Percentiles rank a stretch among this genome's conserved stretches.
Conservation (phyloP, 2,329 filamentous ascomycete genomes). For the Trichoderma cornu-damae region DNA sequence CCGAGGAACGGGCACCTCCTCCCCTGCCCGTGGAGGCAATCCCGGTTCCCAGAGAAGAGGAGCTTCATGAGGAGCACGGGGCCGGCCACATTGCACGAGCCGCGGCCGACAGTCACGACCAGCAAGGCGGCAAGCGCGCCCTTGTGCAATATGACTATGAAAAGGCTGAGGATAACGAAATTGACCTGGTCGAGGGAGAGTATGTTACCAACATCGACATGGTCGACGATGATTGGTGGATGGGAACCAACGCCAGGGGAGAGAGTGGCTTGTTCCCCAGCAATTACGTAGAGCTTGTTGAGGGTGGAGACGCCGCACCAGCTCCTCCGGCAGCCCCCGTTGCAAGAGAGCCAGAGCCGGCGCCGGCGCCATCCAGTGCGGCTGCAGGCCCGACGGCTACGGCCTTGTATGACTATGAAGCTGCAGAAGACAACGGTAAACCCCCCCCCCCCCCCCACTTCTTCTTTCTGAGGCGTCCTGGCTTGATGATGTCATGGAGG, state of each 20-base stretch:
- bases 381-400: constrained; percentile 63
- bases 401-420: constrained; percentile 93
- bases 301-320: constrained; percentile 47
- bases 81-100: constrained; percentile 55
- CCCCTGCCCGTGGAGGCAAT: constrained; percentile 61
- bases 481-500: background rate
- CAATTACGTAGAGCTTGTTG: constrained; percentile 89
- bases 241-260: constrained; percentile 80
- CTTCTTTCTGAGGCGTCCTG: background rate
- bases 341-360: constrained; percentile 28
- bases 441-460: constrained; percentile 1
- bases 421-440: constrained; percentile 84
- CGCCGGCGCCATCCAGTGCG: constrained; percentile 33
- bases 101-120: constrained; percentile 30
- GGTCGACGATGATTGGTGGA: constrained; percentile 99
- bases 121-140: constrained; percentile 61
- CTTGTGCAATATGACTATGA: constrained; percentile 92
- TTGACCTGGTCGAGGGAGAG: constrained; percentile 85
- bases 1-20: constrained; percentile 45
- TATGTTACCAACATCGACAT: constrained; percentile 88
- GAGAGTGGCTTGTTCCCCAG: constrained; percentile 90
- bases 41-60: constrained; percentile 58
- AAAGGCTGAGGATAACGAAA: constrained; percentile 94
- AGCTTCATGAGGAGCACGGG: constrained; percentile 60
- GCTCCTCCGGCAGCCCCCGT: constrained; percentile 33